These are phyloP conservation scores for Phytopythium litorale DNA, from an alignment of 352 stramenopile genomes.

Conservation along the genomic window DNA sequence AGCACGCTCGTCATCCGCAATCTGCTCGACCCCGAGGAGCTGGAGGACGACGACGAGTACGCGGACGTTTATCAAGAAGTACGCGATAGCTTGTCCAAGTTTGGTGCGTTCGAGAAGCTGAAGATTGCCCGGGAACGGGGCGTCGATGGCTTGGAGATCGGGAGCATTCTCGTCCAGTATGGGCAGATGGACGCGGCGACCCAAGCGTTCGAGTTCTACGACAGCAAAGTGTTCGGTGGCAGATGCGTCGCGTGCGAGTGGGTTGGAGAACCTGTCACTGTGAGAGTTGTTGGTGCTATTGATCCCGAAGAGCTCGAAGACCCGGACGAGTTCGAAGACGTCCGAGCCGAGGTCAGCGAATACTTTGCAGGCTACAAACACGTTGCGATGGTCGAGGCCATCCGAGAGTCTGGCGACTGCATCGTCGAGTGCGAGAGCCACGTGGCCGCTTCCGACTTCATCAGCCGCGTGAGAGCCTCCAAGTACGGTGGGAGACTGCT, in stretches of 20 bases:
- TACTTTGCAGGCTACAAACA: slow-evolving; percentile 18
- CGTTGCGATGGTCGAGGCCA: slow-evolving; percentile 12
- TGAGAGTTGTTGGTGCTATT: slow-evolving; percentile 7
- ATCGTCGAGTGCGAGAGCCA: slow-evolving; percentile 14
- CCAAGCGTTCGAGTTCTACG: background rate
- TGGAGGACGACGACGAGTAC: slow-evolving; percentile 6
- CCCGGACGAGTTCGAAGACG: slow-evolving; percentile 25
- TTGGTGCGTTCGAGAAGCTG: background rate
- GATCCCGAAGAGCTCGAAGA: slow-evolving; percentile 20
- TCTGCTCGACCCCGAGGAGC: slow-evolving; percentile 5
- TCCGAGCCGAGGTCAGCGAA: slow-evolving; percentile 13
- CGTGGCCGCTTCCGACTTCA: slow-evolving; percentile 9
- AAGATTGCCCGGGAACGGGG: background rate
- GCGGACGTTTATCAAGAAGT: background rate
- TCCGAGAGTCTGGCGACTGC: slow-evolving; percentile 10
- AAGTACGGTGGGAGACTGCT: slow-evolving; percentile 35
- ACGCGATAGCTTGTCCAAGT: background rate
- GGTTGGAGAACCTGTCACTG: background rate
- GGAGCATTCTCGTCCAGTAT: background rate
- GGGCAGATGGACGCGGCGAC: background rate
- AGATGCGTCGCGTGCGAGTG: background rate
- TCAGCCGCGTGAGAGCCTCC: slow-evolving; percentile 18
- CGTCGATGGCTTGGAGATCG: background rate
- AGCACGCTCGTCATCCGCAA: background rate
- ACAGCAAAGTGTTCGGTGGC: slow-evolving; percentile 2